Evolutionary conservation across 441 rosid species (phyloP), one percentile per base, ranked within the genome.

Genomic region (Adansonia rubrostipa): DNA sequence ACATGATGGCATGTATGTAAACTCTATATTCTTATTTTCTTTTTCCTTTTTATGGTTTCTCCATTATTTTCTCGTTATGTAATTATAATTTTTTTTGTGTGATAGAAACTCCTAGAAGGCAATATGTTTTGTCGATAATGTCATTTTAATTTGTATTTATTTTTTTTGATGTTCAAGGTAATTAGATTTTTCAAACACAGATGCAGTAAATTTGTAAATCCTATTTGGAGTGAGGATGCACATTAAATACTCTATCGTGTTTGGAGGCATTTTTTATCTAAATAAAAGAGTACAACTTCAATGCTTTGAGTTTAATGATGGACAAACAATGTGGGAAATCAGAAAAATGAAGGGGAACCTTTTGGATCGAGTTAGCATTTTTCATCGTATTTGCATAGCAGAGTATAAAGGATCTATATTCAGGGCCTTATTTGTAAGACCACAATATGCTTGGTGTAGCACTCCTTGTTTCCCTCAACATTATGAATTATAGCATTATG

Each of bases 1-100:
- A 62, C 99, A 96, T 79, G 98, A 94, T 74, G 98, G 99, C 89
- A 82, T 83, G 98, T 96, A 89, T 72, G 97, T 87, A 47, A 61
- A 70, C 75, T 68, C 9, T 47, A 61, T 66, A 62, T 44, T 58
- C 71, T 78, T 60, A 19, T 56, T 56, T 56, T 54, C 20, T 56
- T 56, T 8, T 56, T 5, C 19, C 17, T 56, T 17, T 6, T 19
- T 56, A 0, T 56, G 60, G 19, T 54, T 48, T 9, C 19, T 5
- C 8, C n/a, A 19, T 19, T 2, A 1, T 19, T n/a, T 22, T 19
- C 40, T 11, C 20, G 36, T 47, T 69, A 48, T 58, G n/a, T 51
- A 19, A 5, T 36, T 36, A 36, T 71, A 1, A 19, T n/a, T 33
- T 44, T 28, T 58, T 1, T 58, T 36, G 4, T 1, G 10, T 0